Evolutionary conservation across 805 yeast genomes (phyloP).

Genomic region (Starmerella apicola): DNA sequence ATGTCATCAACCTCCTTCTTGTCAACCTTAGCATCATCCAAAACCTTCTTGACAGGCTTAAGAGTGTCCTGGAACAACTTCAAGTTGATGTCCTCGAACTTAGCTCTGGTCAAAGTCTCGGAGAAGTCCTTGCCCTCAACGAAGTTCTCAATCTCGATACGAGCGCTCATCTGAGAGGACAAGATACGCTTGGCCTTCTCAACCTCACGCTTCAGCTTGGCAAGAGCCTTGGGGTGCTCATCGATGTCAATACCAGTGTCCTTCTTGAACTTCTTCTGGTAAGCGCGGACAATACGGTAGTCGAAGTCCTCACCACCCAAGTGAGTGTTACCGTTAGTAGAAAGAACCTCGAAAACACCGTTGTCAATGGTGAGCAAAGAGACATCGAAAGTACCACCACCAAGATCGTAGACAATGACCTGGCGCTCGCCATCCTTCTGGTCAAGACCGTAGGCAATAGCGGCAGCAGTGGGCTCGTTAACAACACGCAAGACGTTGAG

Average conservation of each 20-base stretch:
- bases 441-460: conserved; percentile 91
- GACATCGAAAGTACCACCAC: conserved; percentile 97
- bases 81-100: conserved; percentile 91
- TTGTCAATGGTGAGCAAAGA: conserved; percentile 76
- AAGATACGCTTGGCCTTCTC: conserved; percentile 96
- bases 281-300: conserved; percentile 76
- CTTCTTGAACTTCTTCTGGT: conserved; percentile 76
- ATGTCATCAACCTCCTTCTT: conserved; percentile 85
- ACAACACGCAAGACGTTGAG: conserved; percentile 78
- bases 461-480: conserved; percentile 95
- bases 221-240: conserved; percentile 71
- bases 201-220: conserved; percentile 92
- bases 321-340: conserved; percentile 94
- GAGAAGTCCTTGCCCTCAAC: conserved; percentile 91
- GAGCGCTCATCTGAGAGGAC: conserved; percentile 88
- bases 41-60: conserved; percentile 91
- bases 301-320: conserved; percentile 97
- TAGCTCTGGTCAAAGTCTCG: conserved; percentile 92
- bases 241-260: conserved; percentile 78
- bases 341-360: conserved; percentile 85
- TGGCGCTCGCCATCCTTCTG: conserved; percentile 69
- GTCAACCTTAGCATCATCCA: conserved; percentile 82
- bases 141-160: conserved; percentile 91
- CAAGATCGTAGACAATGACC: conserved; percentile 84
- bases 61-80: conserved; percentile 88